These are phyloP conservation scores for Stemphylium vesicarium DNA, from an alignment of 2,329 filamentous ascomycete species.

Conservation along the genomic window DNA sequence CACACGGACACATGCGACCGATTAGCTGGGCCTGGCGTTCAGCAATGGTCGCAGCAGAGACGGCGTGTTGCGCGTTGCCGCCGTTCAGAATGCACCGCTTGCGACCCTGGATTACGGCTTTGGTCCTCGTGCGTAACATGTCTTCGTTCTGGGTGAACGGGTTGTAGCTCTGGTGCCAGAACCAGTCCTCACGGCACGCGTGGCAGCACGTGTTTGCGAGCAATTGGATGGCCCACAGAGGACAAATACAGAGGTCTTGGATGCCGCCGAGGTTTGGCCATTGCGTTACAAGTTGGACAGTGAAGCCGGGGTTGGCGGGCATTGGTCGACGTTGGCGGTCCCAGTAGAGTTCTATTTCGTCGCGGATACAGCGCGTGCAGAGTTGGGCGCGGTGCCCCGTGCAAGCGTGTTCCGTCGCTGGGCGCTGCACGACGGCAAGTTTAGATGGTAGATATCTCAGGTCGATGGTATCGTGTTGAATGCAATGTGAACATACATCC, in stretches of 20 bases:
- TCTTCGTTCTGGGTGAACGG: not conserved
- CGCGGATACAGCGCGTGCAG: conserved; percentile 1
- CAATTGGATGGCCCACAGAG: not conserved
- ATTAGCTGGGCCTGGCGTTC: not conserved
- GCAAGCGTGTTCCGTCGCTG: not conserved
- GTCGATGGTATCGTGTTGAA: not conserved
- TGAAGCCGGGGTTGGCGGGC: not conserved
- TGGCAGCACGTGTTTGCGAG: not conserved
- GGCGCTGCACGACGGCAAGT: not conserved
- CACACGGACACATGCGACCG: conserved; percentile 1
- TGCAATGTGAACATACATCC: no score
- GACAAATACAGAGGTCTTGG: conserved; percentile 1
- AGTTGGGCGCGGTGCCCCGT: not conserved
- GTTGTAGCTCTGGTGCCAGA: accelerated
- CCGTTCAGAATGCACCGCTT: not conserved
- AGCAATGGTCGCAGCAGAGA: not conserved
- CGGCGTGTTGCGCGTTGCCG: not conserved
- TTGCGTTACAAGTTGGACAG: not conserved
- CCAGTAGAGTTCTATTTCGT: conserved; percentile 11
- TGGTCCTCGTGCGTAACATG: not conserved
- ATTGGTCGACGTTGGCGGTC: not conserved
- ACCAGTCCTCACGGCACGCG: not conserved
- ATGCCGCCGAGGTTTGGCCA: not conserved
- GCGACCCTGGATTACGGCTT: not conserved
- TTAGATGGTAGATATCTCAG: not conserved